Base-by-base conservation (phyloP, 768 basidiomycete species). In the Tulasnella sp. region DNA sequence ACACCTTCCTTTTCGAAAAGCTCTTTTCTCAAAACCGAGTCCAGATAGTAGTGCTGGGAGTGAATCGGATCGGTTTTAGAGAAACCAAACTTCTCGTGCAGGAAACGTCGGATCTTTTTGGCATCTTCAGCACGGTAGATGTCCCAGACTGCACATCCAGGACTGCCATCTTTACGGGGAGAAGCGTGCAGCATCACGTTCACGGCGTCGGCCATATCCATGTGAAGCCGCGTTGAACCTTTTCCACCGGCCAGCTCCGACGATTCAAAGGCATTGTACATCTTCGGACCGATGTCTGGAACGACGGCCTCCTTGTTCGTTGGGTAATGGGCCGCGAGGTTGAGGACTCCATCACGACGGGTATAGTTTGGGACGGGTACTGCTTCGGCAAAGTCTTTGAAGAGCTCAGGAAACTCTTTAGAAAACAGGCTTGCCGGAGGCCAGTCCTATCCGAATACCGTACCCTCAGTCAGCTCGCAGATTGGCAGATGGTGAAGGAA, bases 161-260 rank as follows among this genome's bases (percentile, higher is more conserved):
- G 83, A 0, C 34, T 58, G 1, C 90, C 89, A 42, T 93, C 91
- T 37, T 93, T 89, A 11, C 84, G 20, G 84, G 86, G 89, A 1
- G 90, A 88, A 12, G 96, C 91, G 84, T 91, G 92, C 1, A 94
- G 90, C 94, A 98, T 94, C 81, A 98, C 90, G 85, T 98, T 98
- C 81, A 98, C 87, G 6, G 97, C 96, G 83, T 96, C 96, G 0
- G 94, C 94, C 91, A 96, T 95, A 85, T 96, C 95, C 94, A 97
- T 96, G 83, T 98, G 97, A 76, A 98, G 86, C 80, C 94, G 88
- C 14, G 96, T 98, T 31, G 94, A 92, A 1, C 96, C 96, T 83
- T 93, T 93, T 84, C 91, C 93, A 4, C 93, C 93, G 42, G 87
- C 85, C 5, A 86, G 85, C 83, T 93, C 92, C 58, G 88, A 89